Conservation (phyloP, 768 basidiomycete species). For the Serendipita sp. region DNA sequence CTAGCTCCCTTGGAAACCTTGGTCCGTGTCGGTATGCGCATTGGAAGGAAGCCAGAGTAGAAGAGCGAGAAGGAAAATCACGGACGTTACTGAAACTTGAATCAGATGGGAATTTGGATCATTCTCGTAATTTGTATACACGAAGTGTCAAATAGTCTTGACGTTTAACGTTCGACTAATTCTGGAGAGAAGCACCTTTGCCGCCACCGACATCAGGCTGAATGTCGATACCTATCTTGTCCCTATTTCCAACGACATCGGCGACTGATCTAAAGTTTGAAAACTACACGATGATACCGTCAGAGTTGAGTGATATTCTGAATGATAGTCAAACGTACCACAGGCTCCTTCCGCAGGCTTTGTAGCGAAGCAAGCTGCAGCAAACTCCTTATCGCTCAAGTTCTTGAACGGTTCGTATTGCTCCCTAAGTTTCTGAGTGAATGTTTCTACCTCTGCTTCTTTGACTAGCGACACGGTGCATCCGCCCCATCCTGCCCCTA, state of each 20-base stretch:
- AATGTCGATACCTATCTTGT: too few relatives aligned
- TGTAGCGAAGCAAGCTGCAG: slow-evolving; percentile 65
- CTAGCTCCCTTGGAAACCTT: slow-evolving; percentile 75
- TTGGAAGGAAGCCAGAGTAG: slow-evolving; percentile 29
- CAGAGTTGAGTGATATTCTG: too few relatives aligned
- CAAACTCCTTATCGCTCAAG: slow-evolving; percentile 40
- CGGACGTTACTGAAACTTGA: too few relatives aligned
- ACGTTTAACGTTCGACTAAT: too few relatives aligned
- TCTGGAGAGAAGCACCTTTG: too few relatives aligned
- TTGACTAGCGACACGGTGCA: slow-evolving; percentile 72
- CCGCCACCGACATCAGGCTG: too few relatives aligned
- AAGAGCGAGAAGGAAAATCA: background rate
- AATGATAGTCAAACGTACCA: slow-evolving; percentile 30
- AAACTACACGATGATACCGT: too few relatives aligned
- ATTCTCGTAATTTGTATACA: too few relatives aligned
- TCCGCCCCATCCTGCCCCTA: slow-evolving; percentile 85
- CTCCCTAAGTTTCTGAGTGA: slow-evolving; percentile 45
- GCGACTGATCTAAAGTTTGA: too few relatives aligned
- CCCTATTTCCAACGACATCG: too few relatives aligned
- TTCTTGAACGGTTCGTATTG: slow-evolving; percentile 48
- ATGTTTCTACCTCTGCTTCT: slow-evolving; percentile 41
- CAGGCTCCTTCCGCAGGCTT: slow-evolving; percentile 71
- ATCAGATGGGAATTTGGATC: too few relatives aligned
- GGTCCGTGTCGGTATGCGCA: slow-evolving; percentile 74
- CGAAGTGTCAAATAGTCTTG: too few relatives aligned